Evolutionary conservation across 2,329 filamentous ascomycete species (phyloP).

Genomic region (Verticillium tricorpus): DNA sequence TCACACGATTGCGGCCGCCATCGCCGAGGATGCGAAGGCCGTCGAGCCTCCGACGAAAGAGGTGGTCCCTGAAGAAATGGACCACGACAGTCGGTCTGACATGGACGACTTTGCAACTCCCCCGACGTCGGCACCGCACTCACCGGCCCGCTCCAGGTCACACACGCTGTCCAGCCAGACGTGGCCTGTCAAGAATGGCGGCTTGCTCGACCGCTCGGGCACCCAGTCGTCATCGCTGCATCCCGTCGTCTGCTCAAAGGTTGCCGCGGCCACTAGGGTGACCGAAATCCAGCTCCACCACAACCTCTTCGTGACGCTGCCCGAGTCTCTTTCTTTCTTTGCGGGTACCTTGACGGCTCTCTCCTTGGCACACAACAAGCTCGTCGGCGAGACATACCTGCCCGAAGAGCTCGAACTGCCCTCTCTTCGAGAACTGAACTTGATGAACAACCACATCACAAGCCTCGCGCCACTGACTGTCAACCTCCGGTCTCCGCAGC

Average conservation of each 20-base stretch:
- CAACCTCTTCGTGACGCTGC: constrained; percentile 69
- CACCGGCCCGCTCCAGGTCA: constrained; percentile 43
- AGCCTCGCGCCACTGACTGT: constrained; percentile 62
- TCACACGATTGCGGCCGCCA: constrained; percentile 14
- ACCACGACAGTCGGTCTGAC: constrained; percentile 46
- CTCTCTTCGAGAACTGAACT: constrained; percentile 69
- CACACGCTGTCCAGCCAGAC: constrained; percentile 41
- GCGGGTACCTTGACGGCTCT: constrained; percentile 66
- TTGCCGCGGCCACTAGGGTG: constrained; percentile 47
- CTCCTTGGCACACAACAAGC: constrained; percentile 70
- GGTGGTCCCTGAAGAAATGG: constrained; percentile 15
- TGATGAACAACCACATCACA: constrained; percentile 70
- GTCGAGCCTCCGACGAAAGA: constrained; percentile 8
- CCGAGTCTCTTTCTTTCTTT: constrained; percentile 66
- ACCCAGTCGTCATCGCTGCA: constrained; percentile 59
- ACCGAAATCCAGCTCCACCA: constrained; percentile 66
- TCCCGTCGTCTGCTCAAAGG: constrained; percentile 50
- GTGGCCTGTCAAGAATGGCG: constrained; percentile 55
- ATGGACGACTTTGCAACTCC: constrained; percentile 53
- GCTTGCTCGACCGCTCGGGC: constrained; percentile 65
- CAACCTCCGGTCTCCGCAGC: constrained; percentile 65
- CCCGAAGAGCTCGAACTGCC: constrained; percentile 64
- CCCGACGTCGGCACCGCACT: constrained; percentile 47
- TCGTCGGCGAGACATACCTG: constrained; percentile 62
- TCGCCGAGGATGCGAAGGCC: constrained; percentile 28